These are phyloP conservation scores for Sisymbrium irio DNA, from an alignment of 345 rosid species.

Conservation along the genomic window DNA sequence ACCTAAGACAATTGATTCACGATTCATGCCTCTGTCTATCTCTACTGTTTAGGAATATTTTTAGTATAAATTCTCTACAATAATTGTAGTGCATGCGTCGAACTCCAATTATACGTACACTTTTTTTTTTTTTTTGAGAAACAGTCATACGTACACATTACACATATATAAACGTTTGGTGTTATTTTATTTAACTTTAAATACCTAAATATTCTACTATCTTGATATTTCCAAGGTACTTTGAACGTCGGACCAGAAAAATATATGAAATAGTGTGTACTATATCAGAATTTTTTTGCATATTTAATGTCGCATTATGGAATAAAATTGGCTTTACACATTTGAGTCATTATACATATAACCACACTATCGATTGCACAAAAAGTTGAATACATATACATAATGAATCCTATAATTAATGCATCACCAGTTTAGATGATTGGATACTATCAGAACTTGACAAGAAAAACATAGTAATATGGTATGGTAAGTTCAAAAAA, in stretches of 20 bases:
- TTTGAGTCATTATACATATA: slow-evolving; percentile 8
- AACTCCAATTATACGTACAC: background rate
- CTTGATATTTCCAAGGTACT: background rate
- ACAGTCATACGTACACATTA: background rate
- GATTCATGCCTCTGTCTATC: no score
- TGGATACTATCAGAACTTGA: background rate
- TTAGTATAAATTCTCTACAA: background rate
- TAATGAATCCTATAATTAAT: background rate
- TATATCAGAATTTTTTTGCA: background rate
- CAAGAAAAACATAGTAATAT: no score
- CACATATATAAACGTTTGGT: background rate
- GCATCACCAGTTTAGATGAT: no score
- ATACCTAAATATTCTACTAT: background rate
- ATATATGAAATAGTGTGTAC: background rate
- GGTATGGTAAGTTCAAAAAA: no score
- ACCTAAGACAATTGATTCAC: background rate
- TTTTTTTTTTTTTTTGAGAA: no score
- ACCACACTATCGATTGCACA: background rate
- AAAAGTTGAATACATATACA: background rate
- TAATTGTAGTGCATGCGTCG: slow-evolving; percentile 13
- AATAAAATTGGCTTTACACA: background rate
- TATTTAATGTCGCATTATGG: background rate
- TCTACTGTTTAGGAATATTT: background rate
- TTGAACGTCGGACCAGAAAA: slow-evolving; percentile 3
- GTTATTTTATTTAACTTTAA: background rate